phyloP scores from a whole-genome alignment of 805 yeast genomes.

The Myxozyma nipponensis region DNA sequence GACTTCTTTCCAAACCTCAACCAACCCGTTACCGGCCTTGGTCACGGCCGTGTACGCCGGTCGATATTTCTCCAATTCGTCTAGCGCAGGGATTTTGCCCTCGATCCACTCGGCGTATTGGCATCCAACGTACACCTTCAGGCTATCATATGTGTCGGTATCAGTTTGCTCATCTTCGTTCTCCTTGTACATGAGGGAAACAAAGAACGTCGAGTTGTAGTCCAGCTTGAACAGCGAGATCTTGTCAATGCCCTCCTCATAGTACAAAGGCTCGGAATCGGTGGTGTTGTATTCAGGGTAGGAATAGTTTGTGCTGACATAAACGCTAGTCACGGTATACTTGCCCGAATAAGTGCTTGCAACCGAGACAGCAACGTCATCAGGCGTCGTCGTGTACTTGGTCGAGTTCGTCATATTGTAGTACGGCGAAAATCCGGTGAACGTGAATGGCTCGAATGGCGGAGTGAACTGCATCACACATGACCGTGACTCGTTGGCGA shows the following conservation, averaged over 20 bases:
- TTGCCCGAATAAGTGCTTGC: slow-evolving; percentile 9
- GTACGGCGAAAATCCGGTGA: slow-evolving; percentile 18
- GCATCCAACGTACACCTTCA: slow-evolving; percentile 63
- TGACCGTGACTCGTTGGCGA: slow-evolving; percentile 23
- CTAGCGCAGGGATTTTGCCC: slow-evolving; percentile 63
- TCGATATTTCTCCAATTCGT: slow-evolving; percentile 63
- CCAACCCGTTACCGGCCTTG: slow-evolving; percentile 62
- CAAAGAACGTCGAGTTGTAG: slow-evolving; percentile 20
- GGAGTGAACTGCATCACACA: slow-evolving; percentile 24
- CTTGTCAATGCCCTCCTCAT: slow-evolving; percentile 24
- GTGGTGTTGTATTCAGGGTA: slow-evolving; percentile 1
- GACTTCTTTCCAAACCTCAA: slow-evolving; percentile 52
- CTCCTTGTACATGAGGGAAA: slow-evolving; percentile 23
- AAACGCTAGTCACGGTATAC: slow-evolving; percentile 21
- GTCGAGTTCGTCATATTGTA: slow-evolving; percentile 7
- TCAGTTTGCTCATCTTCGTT: slow-evolving; percentile 34
- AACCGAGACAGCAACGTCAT: slow-evolving; percentile 1
- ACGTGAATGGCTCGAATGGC: slow-evolving; percentile 23
- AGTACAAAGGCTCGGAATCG: slow-evolving; percentile 12
- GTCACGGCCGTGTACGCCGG: slow-evolving; percentile 64
- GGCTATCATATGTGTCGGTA: slow-evolving; percentile 31
- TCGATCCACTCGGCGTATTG: slow-evolving; percentile 72
- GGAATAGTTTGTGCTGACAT: slow-evolving; percentile 22
- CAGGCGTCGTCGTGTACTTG: not conserved
- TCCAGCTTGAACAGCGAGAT: slow-evolving; percentile 25